phyloP scores from a whole-genome alignment of 2,329 filamentous ascomycete species.

The Nemania sp. region DNA sequence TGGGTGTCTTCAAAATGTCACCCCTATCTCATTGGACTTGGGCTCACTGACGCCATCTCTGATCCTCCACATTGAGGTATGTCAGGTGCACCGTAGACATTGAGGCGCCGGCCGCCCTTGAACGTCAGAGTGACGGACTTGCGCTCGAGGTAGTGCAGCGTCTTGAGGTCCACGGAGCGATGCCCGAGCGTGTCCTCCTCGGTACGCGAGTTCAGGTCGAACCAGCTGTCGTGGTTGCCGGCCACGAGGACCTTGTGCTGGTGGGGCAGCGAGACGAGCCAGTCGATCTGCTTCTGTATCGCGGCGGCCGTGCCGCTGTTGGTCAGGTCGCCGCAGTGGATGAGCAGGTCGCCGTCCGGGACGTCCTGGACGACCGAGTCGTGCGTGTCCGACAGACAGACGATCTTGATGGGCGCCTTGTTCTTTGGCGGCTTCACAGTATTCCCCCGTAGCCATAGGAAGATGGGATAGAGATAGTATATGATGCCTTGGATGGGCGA shows the following conservation, averaged over 20 bases:
- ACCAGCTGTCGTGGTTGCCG: constrained; percentile 89
- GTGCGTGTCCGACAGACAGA: constrained; percentile 92
- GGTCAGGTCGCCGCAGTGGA: constrained; percentile 87
- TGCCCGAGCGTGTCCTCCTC: constrained; percentile 58
- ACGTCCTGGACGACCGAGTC: constrained; percentile 62
- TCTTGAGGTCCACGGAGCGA: constrained; percentile 66
- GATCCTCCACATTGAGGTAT: constrained; percentile 75
- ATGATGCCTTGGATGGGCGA: constrained; percentile 71
- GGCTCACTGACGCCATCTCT: constrained; percentile 60
- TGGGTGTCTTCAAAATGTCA: too few species aligned
- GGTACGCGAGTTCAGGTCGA: constrained; percentile 68
- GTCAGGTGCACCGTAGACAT: constrained; percentile 80
- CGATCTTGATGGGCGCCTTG: constrained; percentile 68
- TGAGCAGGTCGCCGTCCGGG: constrained; percentile 79
- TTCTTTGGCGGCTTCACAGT: constrained; percentile 63
- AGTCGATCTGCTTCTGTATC: constrained; percentile 83
- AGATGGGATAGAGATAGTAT: constrained; percentile 63
- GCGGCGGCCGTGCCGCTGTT: constrained; percentile 72
- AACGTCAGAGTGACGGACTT: constrained; percentile 67
- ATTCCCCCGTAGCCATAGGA: constrained; percentile 69
- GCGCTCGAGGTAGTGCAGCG: constrained; percentile 77
- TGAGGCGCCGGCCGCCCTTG: constrained; percentile 61
- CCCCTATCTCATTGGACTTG: background rate
- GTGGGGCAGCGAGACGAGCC: constrained; percentile 76
- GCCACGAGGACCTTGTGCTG: constrained; percentile 79